Base-by-base conservation (phyloP, 768 basidiomycete genomes). In the Trametes coccinea region DNA sequence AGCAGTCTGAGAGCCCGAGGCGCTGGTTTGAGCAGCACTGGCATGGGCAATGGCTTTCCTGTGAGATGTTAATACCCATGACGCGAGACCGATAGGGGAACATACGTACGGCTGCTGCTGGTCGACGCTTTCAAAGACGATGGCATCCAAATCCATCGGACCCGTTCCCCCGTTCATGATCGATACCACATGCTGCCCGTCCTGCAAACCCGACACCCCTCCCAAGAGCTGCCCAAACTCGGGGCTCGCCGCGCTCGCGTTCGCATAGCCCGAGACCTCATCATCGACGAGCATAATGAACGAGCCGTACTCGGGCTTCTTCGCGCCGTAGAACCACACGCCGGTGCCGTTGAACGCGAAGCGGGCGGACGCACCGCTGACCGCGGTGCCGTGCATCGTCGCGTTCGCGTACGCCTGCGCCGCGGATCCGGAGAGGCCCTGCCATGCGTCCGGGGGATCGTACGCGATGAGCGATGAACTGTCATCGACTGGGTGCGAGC, bases 301-400 rank as follows among this genome's bases (percentile, higher is more conserved):
- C 13, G 71, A 69, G 56, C 84, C 83, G 66, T 84, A 82, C 56
- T 74, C 74, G 39, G 79, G 74, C 57, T 78, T 69, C 43, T 69
- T 73, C 5, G 79, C 80, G 33, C 82, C 84, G 66, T 78, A 82
- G 50, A 85, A 70, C 66, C 79, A 78, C 53, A 84, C 75, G 3
- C 82, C 85, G 59, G 82, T 84, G 40, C 84, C 84, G 66, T 78
- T 78, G 70, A 86, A 85, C 11, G 72, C 67, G 53, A 85, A 73
- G 4, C 78, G 78, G 34, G 80, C 83, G 4, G 78, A 76, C 29
- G 85, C 84, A 63, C 80, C 81, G 59, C 73, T 73, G 53, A 71
- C 61, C 27, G 75, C 70, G 11, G 80, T 79, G 5, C 73, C 70
- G 62, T 85, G 84, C 60, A 79, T 77, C 17, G 80, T 80, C 47